These are phyloP conservation scores for Scutellaria barbata DNA, from an alignment of 257 asterid genomes.

Conservation along the genomic window DNA sequence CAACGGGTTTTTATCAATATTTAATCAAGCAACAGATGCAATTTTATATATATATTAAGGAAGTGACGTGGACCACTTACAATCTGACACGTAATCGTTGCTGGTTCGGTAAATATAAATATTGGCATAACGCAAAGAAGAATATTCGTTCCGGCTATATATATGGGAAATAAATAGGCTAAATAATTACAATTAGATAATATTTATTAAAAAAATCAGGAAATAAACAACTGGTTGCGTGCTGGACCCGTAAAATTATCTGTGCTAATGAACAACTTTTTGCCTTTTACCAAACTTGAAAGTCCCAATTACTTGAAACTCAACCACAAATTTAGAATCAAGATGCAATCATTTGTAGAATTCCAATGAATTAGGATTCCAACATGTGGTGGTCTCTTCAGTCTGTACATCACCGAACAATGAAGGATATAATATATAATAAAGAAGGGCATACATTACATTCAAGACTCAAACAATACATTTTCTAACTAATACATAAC, in stretches of 20 bases:
- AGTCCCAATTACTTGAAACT: too few species aligned
- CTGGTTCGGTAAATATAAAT: background rate
- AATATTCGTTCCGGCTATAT: constrained; percentile 26
- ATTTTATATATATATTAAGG: background rate
- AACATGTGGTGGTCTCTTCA: too few species aligned
- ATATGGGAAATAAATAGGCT: background rate
- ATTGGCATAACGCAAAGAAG: constrained; percentile 8
- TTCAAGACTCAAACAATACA: constrained; percentile 25
- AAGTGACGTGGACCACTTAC: constrained; percentile 30
- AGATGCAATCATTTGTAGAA: too few species aligned
- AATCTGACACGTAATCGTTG: background rate
- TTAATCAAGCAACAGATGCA: background rate
- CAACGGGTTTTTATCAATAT: constrained; percentile 19
- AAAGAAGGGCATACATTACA: constrained; percentile 8
- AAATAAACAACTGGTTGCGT: constrained; percentile 5
- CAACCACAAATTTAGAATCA: too few species aligned
- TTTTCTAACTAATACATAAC: constrained; percentile 9
- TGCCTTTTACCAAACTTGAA: too few species aligned
- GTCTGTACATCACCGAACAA: background rate
- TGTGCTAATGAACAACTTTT: background rate
- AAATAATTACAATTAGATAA: background rate
- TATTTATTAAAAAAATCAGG: background rate
- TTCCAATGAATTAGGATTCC: too few species aligned
- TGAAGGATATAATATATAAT: too few species aligned
- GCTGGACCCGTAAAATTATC: background rate